These are phyloP conservation scores for Hyparrhenia diplandra DNA, from an alignment of 176 grass and related monocot genomes.

Conservation along the genomic window DNA sequence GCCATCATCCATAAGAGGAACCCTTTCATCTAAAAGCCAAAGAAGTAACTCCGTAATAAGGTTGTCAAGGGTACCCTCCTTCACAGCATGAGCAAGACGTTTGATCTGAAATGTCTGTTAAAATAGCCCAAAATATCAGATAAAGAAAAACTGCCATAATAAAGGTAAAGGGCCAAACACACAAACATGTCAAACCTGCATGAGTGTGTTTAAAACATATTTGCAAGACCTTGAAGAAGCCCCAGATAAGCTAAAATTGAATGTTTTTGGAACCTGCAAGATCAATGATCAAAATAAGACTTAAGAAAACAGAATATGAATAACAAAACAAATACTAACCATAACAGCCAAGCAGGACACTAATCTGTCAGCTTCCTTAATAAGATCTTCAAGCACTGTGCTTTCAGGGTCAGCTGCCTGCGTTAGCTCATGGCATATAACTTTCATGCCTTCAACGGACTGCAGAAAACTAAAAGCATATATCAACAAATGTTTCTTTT, in stretches of 20 bases:
- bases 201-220: conserved; percentile 99
- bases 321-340: conserved; percentile 44
- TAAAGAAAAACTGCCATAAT: not conserved
- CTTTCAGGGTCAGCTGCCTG: conserved; percentile 70
- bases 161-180: not conserved
- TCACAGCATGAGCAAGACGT: conserved; percentile 88
- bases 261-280: conserved; percentile 84
- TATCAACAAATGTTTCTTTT: not conserved
- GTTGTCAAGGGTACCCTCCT: conserved; percentile 87
- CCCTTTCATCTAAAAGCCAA: conserved; percentile 98
- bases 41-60: conserved; percentile 97
- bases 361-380: conserved; percentile 93
- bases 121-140: conserved; percentile 3
- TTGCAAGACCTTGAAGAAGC: conserved; percentile 98
- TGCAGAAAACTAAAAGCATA: conserved; percentile 41
- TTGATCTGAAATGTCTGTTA: conserved; percentile 90
- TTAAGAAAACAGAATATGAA: conserved; percentile 22
- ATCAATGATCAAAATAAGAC: not conserved
- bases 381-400: conserved; percentile 69
- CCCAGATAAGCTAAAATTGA: conserved; percentile 96
- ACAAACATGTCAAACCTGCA: conserved; percentile 61
- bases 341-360: conserved; percentile 87
- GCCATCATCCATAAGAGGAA: conserved; percentile 98
- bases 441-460: conserved; percentile 99
- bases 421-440: conserved; percentile 95